These are phyloP conservation scores for Zasmidium cellare DNA, from an alignment of 2,329 filamentous ascomycete species.

Conservation along the genomic window DNA sequence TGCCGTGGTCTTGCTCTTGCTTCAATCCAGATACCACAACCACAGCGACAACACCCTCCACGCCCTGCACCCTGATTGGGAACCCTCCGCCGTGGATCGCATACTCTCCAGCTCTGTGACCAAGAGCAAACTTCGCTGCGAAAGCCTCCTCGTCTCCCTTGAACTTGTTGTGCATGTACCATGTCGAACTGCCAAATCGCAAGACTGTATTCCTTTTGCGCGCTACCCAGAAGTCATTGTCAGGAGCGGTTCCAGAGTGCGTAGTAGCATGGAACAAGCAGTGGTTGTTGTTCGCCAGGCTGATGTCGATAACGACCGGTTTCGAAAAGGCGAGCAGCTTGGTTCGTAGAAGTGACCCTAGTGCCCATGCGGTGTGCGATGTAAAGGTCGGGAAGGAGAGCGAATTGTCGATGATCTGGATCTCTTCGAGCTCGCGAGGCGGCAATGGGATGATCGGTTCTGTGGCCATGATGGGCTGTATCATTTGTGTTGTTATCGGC, in stretches of 20 bases:
- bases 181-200: conserved; percentile 68
- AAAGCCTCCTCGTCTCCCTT: conserved; percentile 64
- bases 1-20: conserved; percentile 74
- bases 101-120: conserved; percentile 58
- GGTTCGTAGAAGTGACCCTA: conserved; percentile 64
- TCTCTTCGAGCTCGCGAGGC: conserved; percentile 39
- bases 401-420: conserved; percentile 43
- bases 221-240: conserved; percentile 57
- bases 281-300: conserved; percentile 53
- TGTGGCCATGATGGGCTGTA: conserved; percentile 19
- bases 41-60: conserved; percentile 74
- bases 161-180: conserved; percentile 70
- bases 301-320: conserved; percentile 64
- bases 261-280: conserved; percentile 69
- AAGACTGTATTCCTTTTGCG: conserved; percentile 73
- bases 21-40: conserved; percentile 75
- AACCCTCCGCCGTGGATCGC: conserved; percentile 78
- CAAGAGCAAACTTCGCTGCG: conserved; percentile 64
- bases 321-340: conserved; percentile 59
- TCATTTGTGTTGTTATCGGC: neutral
- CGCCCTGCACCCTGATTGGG: conserved; percentile 69
- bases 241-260: conserved; percentile 65
- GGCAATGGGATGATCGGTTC: conserved; percentile 29
- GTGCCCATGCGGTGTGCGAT: conserved; percentile 62
- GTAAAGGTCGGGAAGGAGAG: conserved; percentile 60